Evolutionary conservation across 441 rosid species (phyloP), one percentile per base, ranked within the genome.

Genomic region (Populus tomentosa): DNA sequence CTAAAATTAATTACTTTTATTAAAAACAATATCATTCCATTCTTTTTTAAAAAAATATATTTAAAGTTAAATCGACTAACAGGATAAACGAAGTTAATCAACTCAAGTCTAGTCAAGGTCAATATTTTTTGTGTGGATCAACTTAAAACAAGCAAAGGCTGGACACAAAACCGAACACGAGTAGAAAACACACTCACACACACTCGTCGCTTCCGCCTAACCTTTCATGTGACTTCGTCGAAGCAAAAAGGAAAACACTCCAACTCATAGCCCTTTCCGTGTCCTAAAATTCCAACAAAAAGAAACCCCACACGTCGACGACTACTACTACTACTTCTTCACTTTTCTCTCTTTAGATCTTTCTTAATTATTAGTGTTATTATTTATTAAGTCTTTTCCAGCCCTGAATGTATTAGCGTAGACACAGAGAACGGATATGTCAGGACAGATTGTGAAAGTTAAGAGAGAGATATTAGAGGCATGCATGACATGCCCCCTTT

Each of bases 401-500:
- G 56, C 56, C 20, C 56, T 14, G 35, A 67, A 59, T 77, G 83
- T 79, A 83, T 85, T 69, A 62, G 76, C 79, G 64, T 85, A 78
- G 79, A 46, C 56, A 84, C 56, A 14, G 56, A 46, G 56, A 46
- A 14, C 56, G 18, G 56, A 46, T 46, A 46, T 46, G 56, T 46
- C 56, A 46, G 56, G 56, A 14, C 56, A 46, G 56, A 14, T 81
- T 67, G 88, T 86, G 77, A 83, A 75, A 76, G 87, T 88, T 72
- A 83, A 72, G 88, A 89, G 91, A 65, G 89, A 84, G 78, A 77
- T 72, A 50, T 20, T 90, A 35, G 81, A 79, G 82, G 84, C 90
- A 84, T 90, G 92, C 94, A 88, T 90, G 91, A 84, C 30, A 28
- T 28, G 30, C 30, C 30, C 30, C 3, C 30, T 28, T 28, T 28